A percentile compares a stretch with the other conserved stretches of the same genome.
These are phyloP conservation scores for Aspergillus tanneri DNA, from an alignment of 2,329 filamentous ascomycete species.

Conservation along the genomic window DNA sequence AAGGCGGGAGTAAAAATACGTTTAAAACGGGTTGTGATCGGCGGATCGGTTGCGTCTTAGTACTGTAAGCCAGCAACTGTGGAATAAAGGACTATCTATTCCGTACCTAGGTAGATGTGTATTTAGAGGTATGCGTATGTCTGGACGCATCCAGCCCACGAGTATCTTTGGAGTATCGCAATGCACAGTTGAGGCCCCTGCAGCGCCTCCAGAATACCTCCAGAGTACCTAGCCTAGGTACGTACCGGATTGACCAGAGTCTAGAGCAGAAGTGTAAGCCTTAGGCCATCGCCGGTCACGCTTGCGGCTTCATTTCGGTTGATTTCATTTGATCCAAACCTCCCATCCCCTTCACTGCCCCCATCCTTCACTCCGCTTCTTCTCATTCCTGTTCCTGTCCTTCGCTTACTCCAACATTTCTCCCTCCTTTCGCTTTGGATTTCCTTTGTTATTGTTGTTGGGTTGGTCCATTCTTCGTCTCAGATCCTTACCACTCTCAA, in stretches of 20 bases:
- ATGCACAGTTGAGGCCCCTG: too few species aligned
- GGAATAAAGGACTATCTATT: too few species aligned
- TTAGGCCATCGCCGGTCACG: slow-evolving; percentile 22
- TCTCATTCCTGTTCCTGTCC: slow-evolving; percentile 11
- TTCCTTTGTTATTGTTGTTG: slow-evolving; percentile 14
- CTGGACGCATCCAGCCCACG: too few species aligned
- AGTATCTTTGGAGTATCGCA: too few species aligned
- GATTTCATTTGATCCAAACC: slow-evolving; percentile 11
- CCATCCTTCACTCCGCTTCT: slow-evolving; percentile 19
- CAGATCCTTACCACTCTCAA: slow-evolving; percentile 12
- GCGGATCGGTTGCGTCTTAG: too few species aligned
- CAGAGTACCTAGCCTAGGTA: too few species aligned
- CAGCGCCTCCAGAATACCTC: too few species aligned
- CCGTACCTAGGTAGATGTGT: too few species aligned
- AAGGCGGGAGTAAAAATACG: too few species aligned
- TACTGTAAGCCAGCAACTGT: too few species aligned
- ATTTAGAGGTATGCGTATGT: too few species aligned
- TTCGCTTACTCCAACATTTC: slow-evolving; percentile 14
- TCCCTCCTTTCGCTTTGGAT: slow-evolving; percentile 16
- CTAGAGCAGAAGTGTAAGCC: slow-evolving; percentile 16
- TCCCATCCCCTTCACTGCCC: slow-evolving; percentile 11
- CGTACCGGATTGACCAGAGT: slow-evolving; percentile 20
- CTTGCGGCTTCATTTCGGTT: slow-evolving; percentile 9
- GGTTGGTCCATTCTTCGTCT: slow-evolving; percentile 10
- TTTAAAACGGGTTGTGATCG: too few species aligned